Base-by-base conservation (phyloP, 176 grass and related monocot species). In the Eleusine coracana region DNA sequence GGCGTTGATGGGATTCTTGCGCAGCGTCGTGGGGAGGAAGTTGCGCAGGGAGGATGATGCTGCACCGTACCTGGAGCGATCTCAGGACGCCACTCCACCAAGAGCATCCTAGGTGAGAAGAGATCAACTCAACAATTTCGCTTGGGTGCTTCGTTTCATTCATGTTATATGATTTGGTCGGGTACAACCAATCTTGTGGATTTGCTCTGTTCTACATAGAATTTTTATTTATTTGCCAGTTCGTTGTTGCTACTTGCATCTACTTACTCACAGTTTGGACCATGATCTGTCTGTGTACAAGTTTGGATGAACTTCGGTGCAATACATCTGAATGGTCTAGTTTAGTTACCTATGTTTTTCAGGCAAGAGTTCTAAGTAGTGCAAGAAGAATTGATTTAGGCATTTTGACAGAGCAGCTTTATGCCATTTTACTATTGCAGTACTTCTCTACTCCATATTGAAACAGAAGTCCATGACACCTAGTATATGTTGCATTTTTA, bases 1-100 rank as follows among this genome's bases (percentile, higher is more conserved):
- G 50, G 72, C 73, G 63, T 6, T 76, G 48, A 76, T 84, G 49
- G 37, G 16, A 45, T 84, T 84, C 82, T 42, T 84, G 82, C 73
- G 82, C 23, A 36, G 49, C 49, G 23, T 54, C 31, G 82, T 84
- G 36, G 49, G 62, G 37, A 76, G 27, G 63, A 46, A 46, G 44
- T 46, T 46, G 44, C 72, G 17, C 72, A 56, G 27, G 12, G 61
- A 68, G 20, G 72, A 84, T 36, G 63, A 84, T 36, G 63, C 16
- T 6, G 25, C 42, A 31, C 42, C 76, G 65, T 8, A 1, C 27
- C 49, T 54, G 48, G 21, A 84, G 46, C 41, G 81, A 66, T 37
- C 81, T 41, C 70, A 41, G 8, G 61, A 46, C 75, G 39, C 75
- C 40, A 55, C 61, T 16, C 62, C 45, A 40, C 58, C 58, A 12